These are phyloP conservation scores for Drechslerella coelobrocha DNA, from an alignment of 2,329 filamentous ascomycete species.

Conservation along the genomic window DNA sequence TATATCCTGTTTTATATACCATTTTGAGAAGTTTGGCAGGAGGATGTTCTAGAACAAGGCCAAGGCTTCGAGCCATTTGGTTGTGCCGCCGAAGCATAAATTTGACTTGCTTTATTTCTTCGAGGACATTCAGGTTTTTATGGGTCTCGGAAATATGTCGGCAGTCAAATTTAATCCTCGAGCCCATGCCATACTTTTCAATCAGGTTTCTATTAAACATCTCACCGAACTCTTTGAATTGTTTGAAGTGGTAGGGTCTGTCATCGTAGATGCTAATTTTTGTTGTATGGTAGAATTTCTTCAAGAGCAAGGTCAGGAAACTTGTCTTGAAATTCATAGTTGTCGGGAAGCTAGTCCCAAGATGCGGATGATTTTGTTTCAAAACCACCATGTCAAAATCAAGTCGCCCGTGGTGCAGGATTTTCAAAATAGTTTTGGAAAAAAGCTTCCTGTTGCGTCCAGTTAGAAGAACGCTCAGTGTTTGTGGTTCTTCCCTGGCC, in stretches of 20 bases:
- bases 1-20: conserved; percentile 90
- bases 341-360: conserved; percentile 67
- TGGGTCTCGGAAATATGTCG: conserved; percentile 79
- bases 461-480: conserved; percentile 32
- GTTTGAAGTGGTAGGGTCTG: conserved; percentile 72
- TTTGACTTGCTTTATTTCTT: conserved; percentile 83
- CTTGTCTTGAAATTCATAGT: conserved; percentile 94
- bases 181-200: conserved; percentile 60
- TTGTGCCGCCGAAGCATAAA: conserved; percentile 91
- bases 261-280: conserved; percentile 71
- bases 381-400: conserved; percentile 39
- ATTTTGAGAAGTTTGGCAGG: conserved; percentile 78
- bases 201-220: conserved; percentile 71
- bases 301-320: conserved; percentile 79
- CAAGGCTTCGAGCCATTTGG: conserved; percentile 60
- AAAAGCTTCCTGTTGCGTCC: conserved; percentile 38
- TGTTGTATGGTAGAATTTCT: conserved; percentile 75
- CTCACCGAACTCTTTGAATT: conserved; percentile 83
- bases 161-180: conserved; percentile 76
- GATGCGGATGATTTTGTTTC: conserved; percentile 32
- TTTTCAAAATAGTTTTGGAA: conserved; percentile 29
- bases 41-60: conserved; percentile 12
- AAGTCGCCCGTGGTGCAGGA: conserved; percentile 14
- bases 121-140: conserved; percentile 75
- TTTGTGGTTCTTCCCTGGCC: conserved; percentile 15